Conservation (phyloP, 345 rosid genomes). For the Toxicodendron radicans region DNA sequence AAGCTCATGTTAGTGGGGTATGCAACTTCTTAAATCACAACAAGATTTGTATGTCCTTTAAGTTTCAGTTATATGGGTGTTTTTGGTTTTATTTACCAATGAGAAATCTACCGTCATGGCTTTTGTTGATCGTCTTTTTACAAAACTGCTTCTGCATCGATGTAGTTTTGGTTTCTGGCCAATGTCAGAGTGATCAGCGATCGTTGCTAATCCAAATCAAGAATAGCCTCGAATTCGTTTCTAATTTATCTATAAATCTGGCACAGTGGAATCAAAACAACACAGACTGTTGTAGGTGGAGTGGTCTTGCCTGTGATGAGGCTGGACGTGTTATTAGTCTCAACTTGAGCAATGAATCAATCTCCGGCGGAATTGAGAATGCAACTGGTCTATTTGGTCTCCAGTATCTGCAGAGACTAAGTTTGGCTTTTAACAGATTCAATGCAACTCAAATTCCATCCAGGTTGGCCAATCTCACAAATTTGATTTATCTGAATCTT, state of each 20-base stretch:
- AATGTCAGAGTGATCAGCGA: constrained; percentile 23
- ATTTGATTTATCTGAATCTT: constrained; percentile 30
- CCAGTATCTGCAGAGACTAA: constrained; percentile 10
- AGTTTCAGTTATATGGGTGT: not conserved
- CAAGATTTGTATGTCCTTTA: not conserved
- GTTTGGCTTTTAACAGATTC: constrained; percentile 24
- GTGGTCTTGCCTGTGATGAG: constrained; percentile 19
- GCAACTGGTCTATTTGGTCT: constrained; percentile 25
- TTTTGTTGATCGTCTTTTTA: constrained; percentile 11
- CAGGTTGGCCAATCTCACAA: constrained; percentile 4
- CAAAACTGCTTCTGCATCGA: not conserved
- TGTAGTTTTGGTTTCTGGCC: constrained; percentile 18
- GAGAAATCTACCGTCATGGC: constrained; percentile 10
- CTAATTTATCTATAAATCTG: not conserved
- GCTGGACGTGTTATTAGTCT: constrained; percentile 22
- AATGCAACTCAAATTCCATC: not conserved
- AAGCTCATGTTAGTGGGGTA: constrained; percentile 7
- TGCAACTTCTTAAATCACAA: not conserved
- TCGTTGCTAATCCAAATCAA: constrained; percentile 7
- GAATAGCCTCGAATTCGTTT: not conserved
- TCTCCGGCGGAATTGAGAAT: constrained; percentile 20
- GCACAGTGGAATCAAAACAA: constrained; percentile 2
- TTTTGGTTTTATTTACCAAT: not conserved
- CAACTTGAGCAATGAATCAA: constrained; percentile 29
- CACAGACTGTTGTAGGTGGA: constrained; percentile 31